A percentile compares a stretch with the other conserved stretches of the same genome.
Conservation (phyloP, 805 yeast species). For the Nematodospora valgi region DNA sequence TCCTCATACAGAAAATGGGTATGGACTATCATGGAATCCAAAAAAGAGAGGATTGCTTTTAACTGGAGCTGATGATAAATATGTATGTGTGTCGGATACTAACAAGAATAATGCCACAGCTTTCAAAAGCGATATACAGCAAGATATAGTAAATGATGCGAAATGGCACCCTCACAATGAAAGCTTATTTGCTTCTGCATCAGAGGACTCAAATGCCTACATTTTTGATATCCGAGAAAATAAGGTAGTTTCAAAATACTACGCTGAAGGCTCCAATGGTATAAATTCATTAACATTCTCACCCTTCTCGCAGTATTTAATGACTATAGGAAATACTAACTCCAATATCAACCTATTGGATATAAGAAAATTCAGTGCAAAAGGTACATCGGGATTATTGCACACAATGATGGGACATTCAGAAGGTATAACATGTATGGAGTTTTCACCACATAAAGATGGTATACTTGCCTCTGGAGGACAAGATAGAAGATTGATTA, state of each 20-base stretch:
- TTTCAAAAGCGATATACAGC: conserved; percentile 31
- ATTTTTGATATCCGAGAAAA: conserved; percentile 51
- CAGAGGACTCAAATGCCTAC: conserved; percentile 61
- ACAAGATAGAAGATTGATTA: conserved; percentile 68
- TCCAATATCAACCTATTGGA: conserved; percentile 67
- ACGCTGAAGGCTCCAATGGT: conserved; percentile 29
- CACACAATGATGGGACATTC: conserved; percentile 83
- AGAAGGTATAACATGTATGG: conserved; percentile 64
- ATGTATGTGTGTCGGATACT: conserved; percentile 61
- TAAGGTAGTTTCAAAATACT: conserved; percentile 22
- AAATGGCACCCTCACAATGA: conserved; percentile 61
- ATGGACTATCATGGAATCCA: conserved; percentile 69
- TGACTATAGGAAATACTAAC: conserved; percentile 70
- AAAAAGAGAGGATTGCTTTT: conserved; percentile 46
- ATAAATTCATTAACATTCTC: conserved; percentile 69
- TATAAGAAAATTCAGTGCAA: conserved; percentile 40
- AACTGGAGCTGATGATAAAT: conserved; percentile 64
- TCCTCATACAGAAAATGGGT: conserved; percentile 67
- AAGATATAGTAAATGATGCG: conserved; percentile 69
- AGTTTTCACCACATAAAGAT: conserved; percentile 75
- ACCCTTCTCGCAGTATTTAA: conserved; percentile 52
- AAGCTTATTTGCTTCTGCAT: conserved; percentile 62
- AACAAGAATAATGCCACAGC: conserved; percentile 8
- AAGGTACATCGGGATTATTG: conserved; percentile 31
- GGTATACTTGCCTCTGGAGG: conserved; percentile 77